Conservation (phyloP, 805 yeast genomes). For the Spathaspora gorwiae region DNA sequence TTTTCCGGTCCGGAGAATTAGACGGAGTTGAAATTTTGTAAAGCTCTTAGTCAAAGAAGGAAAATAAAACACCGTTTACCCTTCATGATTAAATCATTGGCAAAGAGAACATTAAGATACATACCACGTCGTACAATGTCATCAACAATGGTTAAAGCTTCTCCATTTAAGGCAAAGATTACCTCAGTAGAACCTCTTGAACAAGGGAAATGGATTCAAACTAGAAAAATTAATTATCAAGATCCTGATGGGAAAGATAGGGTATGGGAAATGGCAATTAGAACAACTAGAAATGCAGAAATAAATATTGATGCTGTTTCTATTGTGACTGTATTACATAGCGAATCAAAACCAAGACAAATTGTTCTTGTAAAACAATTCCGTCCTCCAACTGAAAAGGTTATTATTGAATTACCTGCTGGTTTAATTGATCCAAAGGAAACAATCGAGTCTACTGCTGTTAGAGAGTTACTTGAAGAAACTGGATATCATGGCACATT, state of each 20-base stretch:
- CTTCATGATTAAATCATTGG: not conserved
- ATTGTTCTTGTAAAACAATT: conserved; percentile 79
- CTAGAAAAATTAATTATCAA: conserved; percentile 61
- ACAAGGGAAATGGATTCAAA: conserved; percentile 43
- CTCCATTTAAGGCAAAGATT: conserved; percentile 34
- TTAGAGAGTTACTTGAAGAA: conserved; percentile 85
- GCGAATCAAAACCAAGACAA: conserved; percentile 30
- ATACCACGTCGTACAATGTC: conserved; percentile 4
- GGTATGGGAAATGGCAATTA: conserved; percentile 87
- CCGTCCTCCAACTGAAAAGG: conserved; percentile 87
- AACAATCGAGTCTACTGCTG: conserved; percentile 70
- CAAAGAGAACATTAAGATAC: not conserved
- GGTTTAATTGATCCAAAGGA: conserved; percentile 88
- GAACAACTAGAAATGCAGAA: conserved; percentile 62
- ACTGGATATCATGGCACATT: conserved; percentile 84
- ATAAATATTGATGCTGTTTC: conserved; percentile 86
- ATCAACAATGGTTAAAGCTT: conserved; percentile 13
- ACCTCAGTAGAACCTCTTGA: conserved; percentile 28
- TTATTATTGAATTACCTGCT: conserved; percentile 92
- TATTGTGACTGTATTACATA: conserved; percentile 65
- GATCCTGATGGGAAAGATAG: conserved; percentile 68
- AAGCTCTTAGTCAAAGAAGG: not conserved
- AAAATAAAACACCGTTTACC: not conserved
- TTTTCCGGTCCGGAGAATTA: too few species aligned
- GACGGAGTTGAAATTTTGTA: too few species aligned